phyloP scores from a whole-genome alignment of 306 rosid species.

The Dalbergia cultrata region DNA sequence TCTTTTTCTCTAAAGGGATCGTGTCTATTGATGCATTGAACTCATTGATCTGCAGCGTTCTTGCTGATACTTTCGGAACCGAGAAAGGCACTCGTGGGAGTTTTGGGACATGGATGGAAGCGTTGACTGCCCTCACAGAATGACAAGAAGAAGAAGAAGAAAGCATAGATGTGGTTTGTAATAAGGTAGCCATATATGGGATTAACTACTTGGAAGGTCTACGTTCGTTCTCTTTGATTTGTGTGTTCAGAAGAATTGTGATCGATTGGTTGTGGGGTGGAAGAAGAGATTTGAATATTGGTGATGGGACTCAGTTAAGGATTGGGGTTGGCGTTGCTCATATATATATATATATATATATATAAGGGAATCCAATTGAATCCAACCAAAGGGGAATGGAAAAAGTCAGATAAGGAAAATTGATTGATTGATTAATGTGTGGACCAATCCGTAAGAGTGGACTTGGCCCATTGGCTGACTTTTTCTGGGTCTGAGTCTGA shows the following conservation, averaged over 20 bases:
- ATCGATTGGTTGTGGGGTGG: neutral
- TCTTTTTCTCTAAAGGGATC: constrained; percentile 9
- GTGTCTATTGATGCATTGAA: constrained; percentile 30
- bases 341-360: neutral
- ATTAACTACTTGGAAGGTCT: neutral
- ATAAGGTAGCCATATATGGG: constrained; percentile 25
- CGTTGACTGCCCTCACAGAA: constrained; percentile 44
- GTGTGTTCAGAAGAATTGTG: neutral
- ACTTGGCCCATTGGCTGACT: constrained; percentile 28
- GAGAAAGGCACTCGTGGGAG: constrained; percentile 42
- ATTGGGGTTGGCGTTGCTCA: neutral
- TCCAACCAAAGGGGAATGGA: neutral
- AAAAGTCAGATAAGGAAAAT: constrained; percentile 38
- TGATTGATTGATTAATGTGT: neutral
- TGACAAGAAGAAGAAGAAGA: constrained; percentile 46
- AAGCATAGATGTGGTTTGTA: constrained; percentile 42
- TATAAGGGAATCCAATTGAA: neutral
- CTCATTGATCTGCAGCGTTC: constrained; percentile 36
- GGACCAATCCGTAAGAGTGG: neutral
- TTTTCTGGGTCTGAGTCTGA: neutral
- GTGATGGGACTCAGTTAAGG: neutral
- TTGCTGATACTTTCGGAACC: constrained; percentile 29
- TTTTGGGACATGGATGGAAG: constrained; percentile 56
- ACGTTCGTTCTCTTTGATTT: neutral
- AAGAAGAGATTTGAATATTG: neutral